Evolutionary conservation across 768 basidiomycete species (phyloP).

Genomic region (Cystoderma amianthinum): DNA sequence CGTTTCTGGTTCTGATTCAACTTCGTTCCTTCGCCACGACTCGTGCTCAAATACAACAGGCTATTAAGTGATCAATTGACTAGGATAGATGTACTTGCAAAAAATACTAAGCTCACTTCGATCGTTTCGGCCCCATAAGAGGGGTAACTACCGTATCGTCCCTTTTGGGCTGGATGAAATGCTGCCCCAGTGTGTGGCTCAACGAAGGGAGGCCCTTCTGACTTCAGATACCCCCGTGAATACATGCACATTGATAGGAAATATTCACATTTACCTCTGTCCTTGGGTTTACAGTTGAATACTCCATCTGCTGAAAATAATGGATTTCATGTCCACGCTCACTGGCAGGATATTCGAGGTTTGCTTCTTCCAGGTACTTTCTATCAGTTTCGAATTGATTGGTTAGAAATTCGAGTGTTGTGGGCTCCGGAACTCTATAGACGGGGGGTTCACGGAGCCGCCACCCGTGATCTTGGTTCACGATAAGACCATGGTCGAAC

Average conservation of each 20-base stretch:
- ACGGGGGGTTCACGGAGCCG: background rate
- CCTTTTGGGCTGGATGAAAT: background rate
- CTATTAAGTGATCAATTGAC: conserved; percentile 3
- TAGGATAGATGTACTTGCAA: background rate
- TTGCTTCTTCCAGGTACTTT: background rate
- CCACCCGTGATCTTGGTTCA: background rate
- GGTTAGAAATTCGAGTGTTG: background rate
- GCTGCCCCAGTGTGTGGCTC: no score
- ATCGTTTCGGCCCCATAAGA: conserved; percentile 7
- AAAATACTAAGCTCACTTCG: conserved; percentile 8
- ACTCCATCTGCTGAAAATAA: no score
- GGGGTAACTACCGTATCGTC: conserved; percentile 1
- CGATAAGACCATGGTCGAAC: background rate
- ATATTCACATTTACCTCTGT: no score
- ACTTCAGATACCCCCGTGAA: no score
- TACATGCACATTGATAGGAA: no score
- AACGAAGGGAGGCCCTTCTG: no score
- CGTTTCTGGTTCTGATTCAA: conserved; percentile 21
- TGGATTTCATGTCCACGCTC: no score
- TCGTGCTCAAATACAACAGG: conserved; percentile 17
- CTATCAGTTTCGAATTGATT: background rate
- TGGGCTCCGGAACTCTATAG: background rate
- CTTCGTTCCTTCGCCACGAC: conserved; percentile 14
- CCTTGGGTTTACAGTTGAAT: no score
- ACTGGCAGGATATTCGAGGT: no score